These are phyloP conservation scores for Plantago ovata DNA, from an alignment of 257 asterid genomes.

Conservation along the genomic window DNA sequence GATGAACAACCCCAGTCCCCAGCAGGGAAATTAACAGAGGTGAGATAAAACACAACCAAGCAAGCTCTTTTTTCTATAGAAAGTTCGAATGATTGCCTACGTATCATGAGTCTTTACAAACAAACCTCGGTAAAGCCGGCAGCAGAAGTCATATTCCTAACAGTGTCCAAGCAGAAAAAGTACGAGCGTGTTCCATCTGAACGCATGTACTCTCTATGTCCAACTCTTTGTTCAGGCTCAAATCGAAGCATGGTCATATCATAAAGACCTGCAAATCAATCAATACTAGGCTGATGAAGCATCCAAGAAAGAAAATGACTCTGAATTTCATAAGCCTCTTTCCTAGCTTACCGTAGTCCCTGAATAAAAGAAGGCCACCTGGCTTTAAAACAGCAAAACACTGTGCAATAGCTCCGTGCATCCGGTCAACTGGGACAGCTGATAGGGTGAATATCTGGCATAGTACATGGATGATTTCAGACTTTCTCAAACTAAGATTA, in stretches of 20 bases:
- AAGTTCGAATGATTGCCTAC: no score
- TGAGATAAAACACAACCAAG: no score
- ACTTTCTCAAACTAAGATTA: neutral
- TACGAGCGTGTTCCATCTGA: slow-evolving; percentile 89
- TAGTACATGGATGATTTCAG: slow-evolving; percentile 20
- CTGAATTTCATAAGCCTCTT: slow-evolving; percentile 15
- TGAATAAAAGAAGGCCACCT: slow-evolving; percentile 76
- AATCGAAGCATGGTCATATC: slow-evolving; percentile 99
- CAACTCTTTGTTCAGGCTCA: slow-evolving; percentile 62
- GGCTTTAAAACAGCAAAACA: slow-evolving; percentile 81
- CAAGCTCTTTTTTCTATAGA: no score
- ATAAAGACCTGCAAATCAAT: slow-evolving; percentile 55
- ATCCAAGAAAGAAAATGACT: slow-evolving; percentile 10
- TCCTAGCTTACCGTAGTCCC: slow-evolving; percentile 78
- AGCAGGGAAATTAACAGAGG: no score
- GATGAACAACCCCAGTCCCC: no score
- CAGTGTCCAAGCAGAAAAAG: slow-evolving; percentile 73
- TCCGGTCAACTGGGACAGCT: slow-evolving; percentile 67
- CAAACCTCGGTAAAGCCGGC: slow-evolving; percentile 79
- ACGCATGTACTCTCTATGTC: slow-evolving; percentile 78
- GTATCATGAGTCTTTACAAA: no score
- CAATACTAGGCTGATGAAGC: slow-evolving; percentile 10
- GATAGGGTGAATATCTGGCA: slow-evolving; percentile 91
- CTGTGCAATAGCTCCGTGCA: slow-evolving; percentile 57
- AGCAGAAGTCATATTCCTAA: slow-evolving; percentile 48